Evolutionary conservation across 1,284 basidiomycete genomes (phyloP), one percentile per base, ranked within the genome.

Genomic region (Ganoderma sp.): DNA sequence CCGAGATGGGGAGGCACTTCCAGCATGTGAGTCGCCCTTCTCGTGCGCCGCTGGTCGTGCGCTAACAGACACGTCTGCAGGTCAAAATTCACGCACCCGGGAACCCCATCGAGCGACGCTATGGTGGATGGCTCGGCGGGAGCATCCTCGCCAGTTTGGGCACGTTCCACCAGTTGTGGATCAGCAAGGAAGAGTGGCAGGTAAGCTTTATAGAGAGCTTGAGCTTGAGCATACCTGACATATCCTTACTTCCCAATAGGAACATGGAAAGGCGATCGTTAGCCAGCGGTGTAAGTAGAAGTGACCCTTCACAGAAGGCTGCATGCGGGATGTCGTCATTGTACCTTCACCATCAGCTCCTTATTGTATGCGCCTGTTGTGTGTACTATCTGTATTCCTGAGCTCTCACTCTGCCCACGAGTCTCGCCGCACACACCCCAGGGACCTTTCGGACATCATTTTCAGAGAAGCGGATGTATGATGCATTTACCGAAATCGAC

Each of bases 111-210:
- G 96, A 98, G 79, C 87, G 96, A 61, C 87, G 92, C 69, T 97
- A 94, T 78, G 92, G 94, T 14, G 90, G 91, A 19, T 99, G 97
- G 97, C 83, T 99, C 9, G 96, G 96, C 19, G 96, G 96, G 34
- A 95, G 93, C 73, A 96, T 98, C 73, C 84, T 98, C 65, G 95
- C 93, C 0, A 96, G 93, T 76, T 81, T 98, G 76, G 97, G 97
- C 37, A 97, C 96, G 17, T 99, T 98, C 87, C 96, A 99, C 80
- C 96, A 98, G 76, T 82, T 97, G 48, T 97, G 95, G 95, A 94
- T 97, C 76, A 95, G 93, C 77, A 89, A 86, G 76, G 94, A 96
- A 78, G 95, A 97, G 77, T 97, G 94, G 90, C 88, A 93, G 85
- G 94, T 92, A 68, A 48, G 87, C 81, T 6, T 14, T 12, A 3